Evolutionary conservation across 441 rosid species (phyloP), one percentile per base, ranked within the genome.

Genomic region (Aquilaria agallochum): DNA sequence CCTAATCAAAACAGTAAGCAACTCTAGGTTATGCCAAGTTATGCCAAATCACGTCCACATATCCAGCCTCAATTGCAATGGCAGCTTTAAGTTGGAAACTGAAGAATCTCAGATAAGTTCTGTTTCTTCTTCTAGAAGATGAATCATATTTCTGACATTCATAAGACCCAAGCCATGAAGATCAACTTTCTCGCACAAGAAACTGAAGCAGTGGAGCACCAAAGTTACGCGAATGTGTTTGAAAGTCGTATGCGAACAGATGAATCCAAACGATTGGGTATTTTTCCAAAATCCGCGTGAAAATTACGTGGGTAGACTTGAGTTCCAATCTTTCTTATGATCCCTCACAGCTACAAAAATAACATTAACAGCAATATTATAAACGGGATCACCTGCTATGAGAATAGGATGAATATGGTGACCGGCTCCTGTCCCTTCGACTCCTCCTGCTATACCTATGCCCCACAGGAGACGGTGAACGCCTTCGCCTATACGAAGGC

Each of bases 341-440:
- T 56, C 53, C 66, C 70, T 64, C 30, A 36, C 13, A 52, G 54
- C 71, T 62, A 68, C 32, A 70, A 68, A 68, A 32, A 36, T 30
- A 72, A 66, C 51, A 59, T n/a, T 60, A 66, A 78, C 11, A 68
- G 66, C 54, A 65, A 76, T 53, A 78, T 61, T 59, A 76, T 59
- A 44, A 78, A 68, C 82, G 74, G 83, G 89, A 77, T 88, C 95
- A 94, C 99, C 99, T 94, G 95, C 88, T 89, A 70, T 76, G 58
- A 27, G 92, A 77, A 77, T 83, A 76, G 56, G 90, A 86, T 1
- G 92, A 74, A 76, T 88, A 83, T 14, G 97, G 97, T 68, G 96
- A 89, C 45, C 65, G 81, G 83, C 95, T 89, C 70, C 86, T 78
- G 55, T 91, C 97, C 75, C 89, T 82, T 70, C 96, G 79, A 64